A percentile compares a stretch with the other conserved stretches of the same genome.
phyloP scores from a whole-genome alignment of 2,329 filamentous ascomycete genomes.

The Aspergillus sp. region DNA sequence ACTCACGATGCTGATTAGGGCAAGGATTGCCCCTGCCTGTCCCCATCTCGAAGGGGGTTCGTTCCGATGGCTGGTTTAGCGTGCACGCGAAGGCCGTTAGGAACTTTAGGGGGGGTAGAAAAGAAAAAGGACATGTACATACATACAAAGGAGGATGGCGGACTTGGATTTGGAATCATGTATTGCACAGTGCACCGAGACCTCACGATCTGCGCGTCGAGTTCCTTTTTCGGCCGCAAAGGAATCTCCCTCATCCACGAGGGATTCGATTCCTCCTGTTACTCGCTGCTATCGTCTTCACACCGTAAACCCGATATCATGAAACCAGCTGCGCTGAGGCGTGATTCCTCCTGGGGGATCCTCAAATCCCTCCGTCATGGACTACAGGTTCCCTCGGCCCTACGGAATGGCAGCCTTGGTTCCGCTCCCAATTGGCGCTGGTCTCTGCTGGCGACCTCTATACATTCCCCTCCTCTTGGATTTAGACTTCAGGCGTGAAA shows the following conservation, averaged over 20 bases:
- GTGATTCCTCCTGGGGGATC: background rate
- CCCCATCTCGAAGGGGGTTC: background rate
- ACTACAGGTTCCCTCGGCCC: background rate
- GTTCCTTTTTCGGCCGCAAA: background rate
- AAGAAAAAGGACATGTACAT: background rate
- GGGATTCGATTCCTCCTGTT: background rate
- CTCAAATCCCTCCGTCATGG: background rate
- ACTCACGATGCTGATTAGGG: slow-evolving; percentile 1
- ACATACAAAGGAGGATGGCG: background rate
- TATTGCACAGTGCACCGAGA: background rate
- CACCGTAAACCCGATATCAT: background rate
- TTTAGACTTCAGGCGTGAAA: background rate
- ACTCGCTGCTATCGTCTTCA: background rate
- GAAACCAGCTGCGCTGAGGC: background rate
- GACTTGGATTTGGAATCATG: background rate
- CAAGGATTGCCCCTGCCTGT: slow-evolving; percentile 1
- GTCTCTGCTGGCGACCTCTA: background rate
- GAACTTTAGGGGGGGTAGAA: background rate
- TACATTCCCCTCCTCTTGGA: background rate
- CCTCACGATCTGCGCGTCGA: background rate
- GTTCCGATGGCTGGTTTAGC: background rate
- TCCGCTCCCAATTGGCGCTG: background rate
- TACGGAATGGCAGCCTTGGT: background rate
- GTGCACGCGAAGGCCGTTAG: slow-evolving; percentile 2
- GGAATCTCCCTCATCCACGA: background rate